Evolutionary conservation across 805 yeast species (phyloP).

Genomic region (Candida caryicola): DNA sequence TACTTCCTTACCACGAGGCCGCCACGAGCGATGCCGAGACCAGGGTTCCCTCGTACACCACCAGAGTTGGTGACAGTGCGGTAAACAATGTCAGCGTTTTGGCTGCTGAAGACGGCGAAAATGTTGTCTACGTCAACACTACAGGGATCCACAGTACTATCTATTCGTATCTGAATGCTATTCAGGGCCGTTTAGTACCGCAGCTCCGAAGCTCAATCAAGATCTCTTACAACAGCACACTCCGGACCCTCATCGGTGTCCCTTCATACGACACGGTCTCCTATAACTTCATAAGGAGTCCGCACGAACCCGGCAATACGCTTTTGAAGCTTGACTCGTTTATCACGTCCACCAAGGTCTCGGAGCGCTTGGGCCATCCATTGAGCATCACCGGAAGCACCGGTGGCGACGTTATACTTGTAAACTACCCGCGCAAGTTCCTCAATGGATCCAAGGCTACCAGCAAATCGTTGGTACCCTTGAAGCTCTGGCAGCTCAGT

Average conservation of each 20-base stretch:
- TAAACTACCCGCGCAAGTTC: slow-evolving; percentile 38
- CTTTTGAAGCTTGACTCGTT: slow-evolving; percentile 31
- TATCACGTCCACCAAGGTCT: slow-evolving; percentile 26
- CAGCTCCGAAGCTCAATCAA: slow-evolving; percentile 22
- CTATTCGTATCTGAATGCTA: slow-evolving; percentile 26
- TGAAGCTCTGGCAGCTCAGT: slow-evolving; percentile 34
- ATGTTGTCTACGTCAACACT: slow-evolving; percentile 28
- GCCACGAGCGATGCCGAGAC: slow-evolving; percentile 12
- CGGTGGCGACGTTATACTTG: slow-evolving; percentile 34
- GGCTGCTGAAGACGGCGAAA: slow-evolving; percentile 20
- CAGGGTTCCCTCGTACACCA: slow-evolving; percentile 30
- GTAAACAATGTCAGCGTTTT: slow-evolving; percentile 21
- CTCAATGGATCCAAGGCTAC: slow-evolving; percentile 32
- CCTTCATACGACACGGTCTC: slow-evolving; percentile 29
- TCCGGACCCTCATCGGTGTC: slow-evolving; percentile 25
- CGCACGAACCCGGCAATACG: slow-evolving; percentile 33
- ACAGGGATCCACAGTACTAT: slow-evolving; percentile 25
- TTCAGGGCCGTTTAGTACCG: slow-evolving; percentile 26
- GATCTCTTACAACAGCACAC: slow-evolving; percentile 28
- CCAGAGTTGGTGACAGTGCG: slow-evolving; percentile 31
- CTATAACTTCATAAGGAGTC: slow-evolving; percentile 28
- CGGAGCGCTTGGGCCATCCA: slow-evolving; percentile 38
- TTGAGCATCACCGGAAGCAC: slow-evolving; percentile 32
- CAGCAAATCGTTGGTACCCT: slow-evolving; percentile 38
- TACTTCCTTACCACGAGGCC: slow-evolving; percentile 29